phyloP scores from a whole-genome alignment of 345 rosid species.

The Corchorus olitorius region DNA sequence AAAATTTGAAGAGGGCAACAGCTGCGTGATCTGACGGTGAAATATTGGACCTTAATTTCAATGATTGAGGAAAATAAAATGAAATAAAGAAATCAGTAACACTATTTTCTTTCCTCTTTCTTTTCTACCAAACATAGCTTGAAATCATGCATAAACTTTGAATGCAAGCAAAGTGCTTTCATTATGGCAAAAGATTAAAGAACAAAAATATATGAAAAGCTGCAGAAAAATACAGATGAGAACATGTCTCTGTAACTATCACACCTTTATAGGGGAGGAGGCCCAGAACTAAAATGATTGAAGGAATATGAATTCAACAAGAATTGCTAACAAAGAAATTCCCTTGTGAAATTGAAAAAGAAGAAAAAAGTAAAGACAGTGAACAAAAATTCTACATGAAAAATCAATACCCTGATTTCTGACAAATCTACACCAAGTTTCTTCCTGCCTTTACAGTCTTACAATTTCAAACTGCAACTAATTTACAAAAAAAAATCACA shows the following conservation, averaged over 20 bases:
- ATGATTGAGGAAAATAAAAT: no score
- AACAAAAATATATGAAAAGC: no score
- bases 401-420: conserved; percentile 35
- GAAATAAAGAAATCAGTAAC: no score
- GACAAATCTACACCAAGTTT: conserved; percentile 29
- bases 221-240: background rate
- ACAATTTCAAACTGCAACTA: conserved; percentile 24
- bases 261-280: background rate
- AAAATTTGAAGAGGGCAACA: no score
- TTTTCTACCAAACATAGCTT: no score
- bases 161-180: background rate
- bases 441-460: conserved; percentile 26
- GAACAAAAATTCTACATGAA: conserved; percentile 5
- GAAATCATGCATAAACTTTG: no score
- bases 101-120: no score
- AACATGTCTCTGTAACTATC: background rate
- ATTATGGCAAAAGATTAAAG: background rate
- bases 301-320: no score
- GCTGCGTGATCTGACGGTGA: no score
- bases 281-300: background rate
- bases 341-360: background rate
- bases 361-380: background rate
- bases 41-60: no score
- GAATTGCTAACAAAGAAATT: background rate
- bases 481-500: conserved; percentile 31